Base-by-base conservation (phyloP, 2,329 filamentous ascomycete species). In the Massarina eburnea region DNA sequence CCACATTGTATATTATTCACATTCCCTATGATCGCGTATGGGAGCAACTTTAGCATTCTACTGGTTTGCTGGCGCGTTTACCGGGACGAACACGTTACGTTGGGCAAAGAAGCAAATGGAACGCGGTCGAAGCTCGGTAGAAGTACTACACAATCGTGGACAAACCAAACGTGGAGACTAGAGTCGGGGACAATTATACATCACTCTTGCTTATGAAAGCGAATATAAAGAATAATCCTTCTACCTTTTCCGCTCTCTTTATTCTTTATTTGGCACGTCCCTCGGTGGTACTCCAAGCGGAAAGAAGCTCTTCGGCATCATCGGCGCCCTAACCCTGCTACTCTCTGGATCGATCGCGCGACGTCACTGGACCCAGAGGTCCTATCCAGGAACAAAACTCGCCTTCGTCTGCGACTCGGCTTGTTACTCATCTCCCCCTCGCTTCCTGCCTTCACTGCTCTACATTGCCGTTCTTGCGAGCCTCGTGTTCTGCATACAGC, bases 311-410 rank as follows among this genome's bases (percentile, higher is more conserved):
- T 14, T 4, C 1, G 22, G 10, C 10, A 27, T 35, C 37, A 26
- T 46, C 39, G 51, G 43, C 46, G 47, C 36, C 56, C 49, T 57
- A 58, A 52, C 56, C 61, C 54, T 54, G 46, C 46, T n/a, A 51
- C 47, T 43, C 47, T 40, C 37, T 43, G 41, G 33, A 45, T 51
- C 55, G 41, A 43, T 44, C 33, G 43, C 51, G 54, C 49, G 61
- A 64, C 61, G 64, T 66, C 62, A 67, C 62, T 48, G 44, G 30
- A 29, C 32, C 50, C 41, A 39, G 47, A 24, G 48, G 42, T 51
- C 48, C 44, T 27, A 34, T 38, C 37, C 46, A 54, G 53, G 39
- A 46, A 44, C 46, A 42, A 50, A 50, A 50, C 48, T 59, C 47
- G 55, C 57, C 53, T 53, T 20, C 35, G 26, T 10, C 35, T n/a